phyloP scores from a whole-genome alignment of 2,329 filamentous ascomycete species.

The Neopestalotiopsis rosae region DNA sequence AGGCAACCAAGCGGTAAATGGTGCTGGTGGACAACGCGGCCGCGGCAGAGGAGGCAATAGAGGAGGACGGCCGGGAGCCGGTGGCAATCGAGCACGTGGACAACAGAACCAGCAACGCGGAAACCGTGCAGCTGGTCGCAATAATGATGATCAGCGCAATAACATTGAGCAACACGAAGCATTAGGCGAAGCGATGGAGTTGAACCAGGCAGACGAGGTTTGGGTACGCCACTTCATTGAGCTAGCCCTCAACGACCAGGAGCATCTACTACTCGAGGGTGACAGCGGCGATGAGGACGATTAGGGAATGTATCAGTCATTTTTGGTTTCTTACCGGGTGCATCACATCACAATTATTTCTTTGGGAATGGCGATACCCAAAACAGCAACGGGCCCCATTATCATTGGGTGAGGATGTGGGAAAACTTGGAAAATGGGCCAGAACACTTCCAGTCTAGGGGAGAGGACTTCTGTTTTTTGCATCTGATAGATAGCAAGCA shows the following conservation, averaged over 20 bases:
- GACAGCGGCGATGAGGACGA: conserved; percentile 45
- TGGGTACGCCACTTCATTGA: conserved; percentile 62
- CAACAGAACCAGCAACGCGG: conserved; percentile 26
- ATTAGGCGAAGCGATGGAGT: conserved; percentile 29
- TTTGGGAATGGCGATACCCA: conserved; percentile 4
- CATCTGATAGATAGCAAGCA: not conserved
- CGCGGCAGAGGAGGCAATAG: conserved; percentile 35
- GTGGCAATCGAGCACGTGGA: conserved; percentile 20
- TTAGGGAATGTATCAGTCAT: conserved; percentile 12
- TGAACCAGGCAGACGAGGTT: conserved; percentile 53
- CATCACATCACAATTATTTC: too few species aligned
- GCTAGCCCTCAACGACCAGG: conserved; percentile 58
- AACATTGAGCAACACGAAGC: conserved; percentile 23
- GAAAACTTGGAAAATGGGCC: not conserved
- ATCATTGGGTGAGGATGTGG: not conserved
- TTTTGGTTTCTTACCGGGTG: too few species aligned
- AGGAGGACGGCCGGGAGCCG: conserved; percentile 33
- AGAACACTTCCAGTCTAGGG: not conserved
- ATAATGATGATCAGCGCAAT: conserved; percentile 22
- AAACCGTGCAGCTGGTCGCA: conserved; percentile 17
- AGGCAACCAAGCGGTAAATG: conserved; percentile 31
- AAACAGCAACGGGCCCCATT: not conserved
- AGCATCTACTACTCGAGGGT: conserved; percentile 48
- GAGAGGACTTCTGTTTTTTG: not conserved
- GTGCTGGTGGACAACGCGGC: conserved; percentile 33